Evolutionary conservation across 192 early-diverging fungal genomes (phyloP), one percentile per base, ranked within the genome.

Genomic region (Mortierella hygrophila): DNA sequence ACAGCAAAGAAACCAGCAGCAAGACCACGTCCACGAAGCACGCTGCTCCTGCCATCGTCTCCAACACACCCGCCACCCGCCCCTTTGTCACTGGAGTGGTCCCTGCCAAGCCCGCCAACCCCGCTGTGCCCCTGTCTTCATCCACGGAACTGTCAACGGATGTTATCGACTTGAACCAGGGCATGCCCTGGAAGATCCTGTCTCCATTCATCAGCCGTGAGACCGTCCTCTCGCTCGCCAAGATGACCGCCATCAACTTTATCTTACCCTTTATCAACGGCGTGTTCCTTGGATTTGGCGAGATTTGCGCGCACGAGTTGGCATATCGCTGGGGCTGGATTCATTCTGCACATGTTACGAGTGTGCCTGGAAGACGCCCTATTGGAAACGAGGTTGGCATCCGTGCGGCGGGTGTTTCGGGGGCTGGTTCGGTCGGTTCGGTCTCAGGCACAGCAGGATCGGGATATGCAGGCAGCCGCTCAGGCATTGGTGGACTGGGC

Each of bases 291-390:
- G 95, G 95, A 6, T 93, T 96, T 89, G 95, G 95, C 70, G 95
- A 96, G 87, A 96, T 96, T 52, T 93, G 94, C 79, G 95, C 95
- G 70, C 95, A 96, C 85, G 95, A 96, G 82, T 75, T 94, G 37
- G 90, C 94, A 42, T 95, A 92, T 79, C 90, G 92, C 32, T 94
- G 92, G 91, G 95, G 95, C 10, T 96, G 95, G 95, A 86, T 76
- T 4, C 52, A 86, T 63, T 86, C 84, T 42, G 70, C 79, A 38
- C 84, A 81, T 75, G 75, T 81, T 10, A 76, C 78, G 32, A 86
- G 47, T 70, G 79, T 81, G 0, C 75, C 74, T 20, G 84, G 84
- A 46, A 60, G 84, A 46, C 38, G 70, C 18, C 70, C 70, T 26
- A 35, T 42, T 20, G 70, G 71, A 4, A 75, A 75, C 13, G 42